phyloP scores from a whole-genome alignment of 2,329 filamentous ascomycete genomes.

The Capronia coronata region DNA sequence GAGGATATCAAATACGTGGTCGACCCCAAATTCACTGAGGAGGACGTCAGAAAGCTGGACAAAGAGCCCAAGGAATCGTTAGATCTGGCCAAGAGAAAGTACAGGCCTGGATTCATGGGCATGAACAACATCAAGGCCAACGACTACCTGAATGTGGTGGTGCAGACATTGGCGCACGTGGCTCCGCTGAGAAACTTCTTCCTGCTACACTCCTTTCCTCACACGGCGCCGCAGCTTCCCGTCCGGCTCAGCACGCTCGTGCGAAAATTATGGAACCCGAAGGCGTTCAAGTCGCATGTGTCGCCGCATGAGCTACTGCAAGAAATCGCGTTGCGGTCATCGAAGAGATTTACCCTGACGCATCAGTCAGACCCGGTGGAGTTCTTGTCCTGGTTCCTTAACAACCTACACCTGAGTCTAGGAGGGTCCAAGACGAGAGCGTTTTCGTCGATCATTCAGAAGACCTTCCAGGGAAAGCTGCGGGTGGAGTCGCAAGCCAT shows the following conservation, averaged over 20 bases:
- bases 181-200: constrained; percentile 84
- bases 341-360: constrained; percentile 86
- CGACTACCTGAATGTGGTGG: constrained; percentile 93
- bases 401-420: constrained; percentile 85
- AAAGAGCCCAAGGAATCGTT: constrained; percentile 54
- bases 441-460: constrained; percentile 77
- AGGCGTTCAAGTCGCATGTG: constrained; percentile 92
- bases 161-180: constrained; percentile 87
- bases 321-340: constrained; percentile 82
- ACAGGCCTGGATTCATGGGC: constrained; percentile 85
- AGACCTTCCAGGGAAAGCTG: constrained; percentile 85
- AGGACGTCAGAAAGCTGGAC: constrained; percentile 76
- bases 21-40: constrained; percentile 75
- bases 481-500: constrained; percentile 92
- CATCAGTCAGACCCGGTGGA: constrained; percentile 92
- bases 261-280: constrained; percentile 96
- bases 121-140: constrained; percentile 99
- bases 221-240: constrained; percentile 67
- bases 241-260: constrained; percentile 83
- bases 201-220: constrained; percentile 73
- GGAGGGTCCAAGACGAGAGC: constrained; percentile 85
- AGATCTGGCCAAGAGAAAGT: constrained; percentile 76
- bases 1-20: constrained; percentile 98
- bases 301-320: constrained; percentile 96
- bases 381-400: constrained; percentile 95